Conservation (phyloP, 2,329 filamentous ascomycete species). For the Pseudogymnoascus sp. region DNA sequence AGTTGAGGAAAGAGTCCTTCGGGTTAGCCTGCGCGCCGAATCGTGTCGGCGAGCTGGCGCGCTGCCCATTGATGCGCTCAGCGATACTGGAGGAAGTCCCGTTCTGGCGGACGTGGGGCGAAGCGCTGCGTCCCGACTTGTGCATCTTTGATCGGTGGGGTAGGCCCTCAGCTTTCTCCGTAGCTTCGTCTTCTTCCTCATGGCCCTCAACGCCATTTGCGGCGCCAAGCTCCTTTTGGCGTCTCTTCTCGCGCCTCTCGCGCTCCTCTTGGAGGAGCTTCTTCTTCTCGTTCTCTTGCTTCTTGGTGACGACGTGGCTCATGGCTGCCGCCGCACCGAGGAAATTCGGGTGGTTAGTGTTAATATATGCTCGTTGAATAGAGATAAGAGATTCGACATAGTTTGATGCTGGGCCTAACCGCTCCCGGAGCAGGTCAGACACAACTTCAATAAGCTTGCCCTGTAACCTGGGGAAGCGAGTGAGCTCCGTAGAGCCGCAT, state of each 20-base stretch:
- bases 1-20: constrained; percentile 90
- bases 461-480: constrained; percentile 84
- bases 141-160: constrained; percentile 46
- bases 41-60: constrained; percentile 53
- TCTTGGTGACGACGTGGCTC: constrained; percentile 90
- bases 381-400: constrained; percentile 97
- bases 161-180: constrained; percentile 46
- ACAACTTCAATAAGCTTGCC: constrained; percentile 97
- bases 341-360: constrained; percentile 99
- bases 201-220: constrained; percentile 64
- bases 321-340: constrained; percentile 93
- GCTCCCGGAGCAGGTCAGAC: constrained; percentile 86
- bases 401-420: constrained; percentile 75
- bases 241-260: constrained; percentile 73
- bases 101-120: constrained; percentile 67
- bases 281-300: constrained; percentile 89
- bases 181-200: constrained; percentile 48
- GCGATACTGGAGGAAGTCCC: constrained; percentile 48
- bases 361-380: constrained; percentile 97
- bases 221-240: constrained; percentile 70
- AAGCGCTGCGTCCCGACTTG: constrained; percentile 62
- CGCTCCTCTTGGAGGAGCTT: constrained; percentile 72
- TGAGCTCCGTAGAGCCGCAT: constrained; percentile 88
- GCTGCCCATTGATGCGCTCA: constrained; percentile 57
- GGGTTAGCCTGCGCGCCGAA: constrained; percentile 54